Base-by-base conservation (phyloP, 1,284 basidiomycete genomes). In the Ustilago curta region DNA sequence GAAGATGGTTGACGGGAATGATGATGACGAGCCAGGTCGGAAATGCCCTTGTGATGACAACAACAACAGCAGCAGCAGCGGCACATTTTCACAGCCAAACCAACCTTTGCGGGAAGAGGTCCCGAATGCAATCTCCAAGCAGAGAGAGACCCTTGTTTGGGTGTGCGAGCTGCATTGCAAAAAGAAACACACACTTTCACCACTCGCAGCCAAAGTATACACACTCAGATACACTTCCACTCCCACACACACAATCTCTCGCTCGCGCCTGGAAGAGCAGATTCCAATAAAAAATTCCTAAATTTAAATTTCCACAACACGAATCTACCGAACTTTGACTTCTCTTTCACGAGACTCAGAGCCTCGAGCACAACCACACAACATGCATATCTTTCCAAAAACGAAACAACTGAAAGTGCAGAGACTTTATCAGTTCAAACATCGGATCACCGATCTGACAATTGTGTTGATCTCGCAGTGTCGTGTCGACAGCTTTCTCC, bases 111-210 rank as follows among this genome's bases (percentile, higher is more conserved):
- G 43, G 25, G n/a, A 14, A 27, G 23, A 14, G 23, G 11, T 45
- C 23, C 23, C 12, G 43, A 21, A 16, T 45, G 42, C 42, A 43
- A 43, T n/a, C 6, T n/a, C 39, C 5, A 19, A 12, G 11, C 21
- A 11, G 8, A 43, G 42, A 31, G 35, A 45, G 50, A 52, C 50
- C 50, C 50, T 52, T 52, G 47, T n/a, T 52, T 52, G 23, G 32
- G 2, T 23, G 14, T 37, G 23, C 21, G 16, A 52, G 50, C 37
- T 52, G 37, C 31, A 50, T 50, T 50, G 39, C 23, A 32, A 37
- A 37, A 51, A n/a, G 49, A 35, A 51, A 51, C 49, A 51, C 31
- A 11, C 32, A 25, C 31, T 32, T 9, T 32, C 31, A 16, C 12
- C 35, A 37, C 2, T 37, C 35, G 14, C 35, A 37, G 14, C 25